Evolutionary conservation across 805 yeast species (phyloP), one percentile per base, ranked within the genome.

Genomic region (Starmerella lactis-condensi): DNA sequence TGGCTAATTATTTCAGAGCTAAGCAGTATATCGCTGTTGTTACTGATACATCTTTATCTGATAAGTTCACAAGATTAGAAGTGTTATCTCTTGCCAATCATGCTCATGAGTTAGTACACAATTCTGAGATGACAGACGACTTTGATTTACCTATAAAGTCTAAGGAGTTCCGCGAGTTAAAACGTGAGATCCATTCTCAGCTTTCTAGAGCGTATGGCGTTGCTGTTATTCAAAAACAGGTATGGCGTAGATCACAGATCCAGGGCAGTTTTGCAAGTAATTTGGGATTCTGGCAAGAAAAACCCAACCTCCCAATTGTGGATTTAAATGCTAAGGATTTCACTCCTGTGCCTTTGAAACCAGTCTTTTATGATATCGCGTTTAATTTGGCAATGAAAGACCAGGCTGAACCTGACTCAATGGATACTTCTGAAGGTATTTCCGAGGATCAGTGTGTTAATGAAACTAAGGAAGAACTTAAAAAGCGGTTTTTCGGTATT

Each of bases 341-440:
- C 24, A 58, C 56, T 39, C 76, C 91, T 1, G 68, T 77, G 2
- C 64, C 71, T 32, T 67, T 74, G 35, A 85, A 89, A 54, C 94
- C 98, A 0, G 92, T 82, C 7, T 65, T 83, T 46, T 89, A 81
- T 46, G 98, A 85, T 50, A 61, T 79, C 41, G 96, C 92, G 0
- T 83, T 62, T 60, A 83, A 82, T 50, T 82, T 77, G 47, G 65
- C 83, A 32, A 60, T 62, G 22, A 72, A 48, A 4, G 31, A 26
- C 16, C 24, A 6, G 23, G 26, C 16, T 17, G 28, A 18, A 22
- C 22, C 12, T 12, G n/a, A n/a, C n/a, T n/a, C n/a, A n/a, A n/a
- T n/a, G n/a, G n/a, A n/a, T n/a, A n/a, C n/a, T n/a, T n/a, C n/a
- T n/a, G n/a, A n/a, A n/a, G n/a, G n/a, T n/a, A n/a, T n/a, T n/a